A percentile compares a stretch with the other conserved stretches of the same genome.
Conservation (phyloP, 2,329 filamentous ascomycete species). For the Diaporthe velutina region DNA sequence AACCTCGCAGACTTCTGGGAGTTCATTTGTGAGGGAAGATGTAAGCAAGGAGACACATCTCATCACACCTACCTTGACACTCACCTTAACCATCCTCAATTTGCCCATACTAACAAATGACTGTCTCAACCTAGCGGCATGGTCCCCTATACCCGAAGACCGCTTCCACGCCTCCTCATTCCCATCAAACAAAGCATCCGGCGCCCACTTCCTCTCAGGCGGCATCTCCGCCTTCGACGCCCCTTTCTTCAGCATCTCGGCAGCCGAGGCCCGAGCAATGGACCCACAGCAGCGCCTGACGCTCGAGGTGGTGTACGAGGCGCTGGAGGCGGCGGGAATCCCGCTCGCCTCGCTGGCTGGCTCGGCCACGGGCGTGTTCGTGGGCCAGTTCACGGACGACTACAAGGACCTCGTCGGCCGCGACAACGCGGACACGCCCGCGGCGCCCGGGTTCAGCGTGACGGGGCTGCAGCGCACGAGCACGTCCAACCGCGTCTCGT, state of each 20-base stretch:
- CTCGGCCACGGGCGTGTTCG: constrained; percentile 45
- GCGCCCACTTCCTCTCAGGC: background rate
- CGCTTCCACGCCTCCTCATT: constrained; percentile 1
- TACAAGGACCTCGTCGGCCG: constrained; percentile 38
- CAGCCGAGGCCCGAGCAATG: constrained; percentile 73
- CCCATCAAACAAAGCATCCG: constrained; percentile 4
- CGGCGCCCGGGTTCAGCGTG: constrained; percentile 20
- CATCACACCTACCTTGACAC: background rate
- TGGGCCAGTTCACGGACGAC: constrained; percentile 44
- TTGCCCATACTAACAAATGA: background rate
- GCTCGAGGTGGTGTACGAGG: constrained; percentile 74
- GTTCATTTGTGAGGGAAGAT: background rate
- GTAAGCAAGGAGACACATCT: background rate
- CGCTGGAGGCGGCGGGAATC: constrained; percentile 64
- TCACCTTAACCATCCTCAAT: background rate
- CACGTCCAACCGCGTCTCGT: constrained; percentile 55
- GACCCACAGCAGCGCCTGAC: constrained; percentile 77
- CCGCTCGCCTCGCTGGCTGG: constrained; percentile 42
- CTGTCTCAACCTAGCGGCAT: background rate
- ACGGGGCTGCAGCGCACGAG: constrained; percentile 45
- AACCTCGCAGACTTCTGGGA: background rate
- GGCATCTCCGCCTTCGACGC: background rate
- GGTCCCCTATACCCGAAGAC: background rate
- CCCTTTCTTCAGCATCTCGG: constrained; percentile 77
- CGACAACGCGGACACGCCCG: constrained; percentile 25